Base-by-base conservation (phyloP, 2,329 filamentous ascomycete genomes). In the Fusarium protoensiforme region DNA sequence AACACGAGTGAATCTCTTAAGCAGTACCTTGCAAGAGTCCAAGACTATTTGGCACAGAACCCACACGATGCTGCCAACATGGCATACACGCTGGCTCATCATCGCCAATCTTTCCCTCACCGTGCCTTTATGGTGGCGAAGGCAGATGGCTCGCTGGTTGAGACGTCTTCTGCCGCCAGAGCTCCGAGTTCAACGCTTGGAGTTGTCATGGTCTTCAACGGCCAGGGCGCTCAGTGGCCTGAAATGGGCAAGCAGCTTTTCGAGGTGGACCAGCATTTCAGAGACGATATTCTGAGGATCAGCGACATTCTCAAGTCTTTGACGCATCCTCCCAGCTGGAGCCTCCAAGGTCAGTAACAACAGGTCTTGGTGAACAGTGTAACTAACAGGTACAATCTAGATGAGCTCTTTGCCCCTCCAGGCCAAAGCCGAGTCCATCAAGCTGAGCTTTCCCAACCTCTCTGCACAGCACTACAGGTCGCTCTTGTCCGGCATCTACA, bases 201-300 rank as follows among this genome's bases (percentile, higher is more conserved):
- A 54, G 51, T 54, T 22, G 20, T 54, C 31, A 33, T 54, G 51
- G n/a, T 54, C 51, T 54, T 54, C 51, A 54, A 54, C n/a, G 51
- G 51, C 4, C 51, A 54, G 9, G 82, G 82, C 0, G 80, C 81
- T 0, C 81, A 83, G 16, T 84, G 82, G 51, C 51, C 51, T 11
- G 51, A 54, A 29, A 54, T 54, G 51, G 51, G 51, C n/a, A 54
- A 54, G 51, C 51, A 54, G 51, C 51, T 54, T 7, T 54, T 33
- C 9, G 29, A 54, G 5, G 20, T n/a, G 11, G 51, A 54, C 22
- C 13, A 8, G 5, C 13, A n/a, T 16, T 54, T 54, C 31, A 54
- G 27, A 35, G 31, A 54, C 4, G 51, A 54, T 13, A 7, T 54
- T 6, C 4, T 54, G n/a, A n/a, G 35, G n/a, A 54, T 54, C n/a